Conservation (phyloP, 2,329 filamentous ascomycete genomes). For the Talaromyces sp. region DNA sequence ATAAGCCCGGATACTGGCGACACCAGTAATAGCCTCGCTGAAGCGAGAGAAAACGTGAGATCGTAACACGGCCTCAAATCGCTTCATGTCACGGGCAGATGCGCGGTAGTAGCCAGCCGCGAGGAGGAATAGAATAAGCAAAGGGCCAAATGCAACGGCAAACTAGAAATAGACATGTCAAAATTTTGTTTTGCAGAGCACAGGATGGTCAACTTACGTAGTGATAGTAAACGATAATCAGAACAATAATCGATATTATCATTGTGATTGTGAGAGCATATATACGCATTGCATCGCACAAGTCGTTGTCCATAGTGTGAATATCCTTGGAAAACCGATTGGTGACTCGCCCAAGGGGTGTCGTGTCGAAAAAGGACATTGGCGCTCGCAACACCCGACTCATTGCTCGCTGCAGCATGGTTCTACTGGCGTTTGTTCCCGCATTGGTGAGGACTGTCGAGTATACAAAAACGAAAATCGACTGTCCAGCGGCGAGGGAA, state of each 20-base stretch:
- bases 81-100: conserved; percentile 89
- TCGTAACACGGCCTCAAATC: conserved; percentile 82
- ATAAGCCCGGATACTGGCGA: conserved; percentile 83
- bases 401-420: conserved; percentile 76
- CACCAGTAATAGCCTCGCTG: conserved; percentile 75
- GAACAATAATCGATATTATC: conserved; percentile 75
- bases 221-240: conserved; percentile 94
- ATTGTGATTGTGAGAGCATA: conserved; percentile 80
- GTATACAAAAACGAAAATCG: conserved; percentile 72
- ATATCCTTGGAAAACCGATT: conserved; percentile 96
- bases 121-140: conserved; percentile 72
- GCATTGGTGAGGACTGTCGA: conserved; percentile 70
- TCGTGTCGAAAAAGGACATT: conserved; percentile 95
- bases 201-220: conserved; percentile 43
- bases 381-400: conserved; percentile 63
- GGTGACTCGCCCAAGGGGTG: conserved; percentile 87
- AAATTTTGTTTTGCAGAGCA: background rate
- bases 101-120: conserved; percentile 83
- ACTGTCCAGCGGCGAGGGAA: conserved; percentile 64
- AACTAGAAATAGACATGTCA: conserved; percentile 43
- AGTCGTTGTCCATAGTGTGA: conserved; percentile 90
- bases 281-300: conserved; percentile 87
- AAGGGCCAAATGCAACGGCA: conserved; percentile 59
- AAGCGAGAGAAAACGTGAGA: conserved; percentile 88
- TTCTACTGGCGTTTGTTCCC: conserved; percentile 74